Evolutionary conservation across 257 asterid genomes (phyloP).

Genomic region (Lycium barbarum): DNA sequence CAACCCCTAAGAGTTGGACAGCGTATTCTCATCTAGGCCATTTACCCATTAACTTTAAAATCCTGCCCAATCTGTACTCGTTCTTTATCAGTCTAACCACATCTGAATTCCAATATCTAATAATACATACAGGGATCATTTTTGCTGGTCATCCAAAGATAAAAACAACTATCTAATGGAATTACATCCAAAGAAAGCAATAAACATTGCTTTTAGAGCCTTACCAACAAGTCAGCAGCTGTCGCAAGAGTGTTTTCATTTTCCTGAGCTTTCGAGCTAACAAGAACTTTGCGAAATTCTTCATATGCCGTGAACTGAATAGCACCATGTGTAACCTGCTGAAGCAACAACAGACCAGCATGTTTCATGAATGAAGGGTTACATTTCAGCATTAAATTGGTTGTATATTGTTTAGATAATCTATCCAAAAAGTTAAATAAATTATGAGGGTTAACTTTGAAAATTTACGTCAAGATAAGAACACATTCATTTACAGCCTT

Average conservation of each 20-base stretch:
- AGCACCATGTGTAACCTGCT: slow-evolving; percentile 98
- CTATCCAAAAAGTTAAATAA: neutral
- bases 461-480: neutral
- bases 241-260: slow-evolving; percentile 37
- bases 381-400: neutral
- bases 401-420: neutral
- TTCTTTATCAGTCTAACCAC: neutral
- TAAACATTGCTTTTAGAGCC: slow-evolving; percentile 41
- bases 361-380: slow-evolving; percentile 22
- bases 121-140: neutral
- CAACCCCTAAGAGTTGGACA: neutral
- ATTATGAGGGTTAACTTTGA: neutral
- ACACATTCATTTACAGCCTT: neutral
- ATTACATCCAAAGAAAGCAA: slow-evolving; percentile 28
- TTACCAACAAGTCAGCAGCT: slow-evolving; percentile 65
- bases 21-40: neutral
- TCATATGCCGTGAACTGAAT: slow-evolving; percentile 94
- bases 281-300: slow-evolving; percentile 74
- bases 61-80: neutral
- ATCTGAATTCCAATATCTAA: slow-evolving; percentile 4
- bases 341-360: slow-evolving; percentile 46
- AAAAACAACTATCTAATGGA: neutral
- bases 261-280: slow-evolving; percentile 50
- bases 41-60: neutral
- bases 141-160: slow-evolving; percentile 9